Percentiles rank a stretch among this genome's conserved stretches.
Evolutionary conservation across 352 stramenopile genomes (phyloP).

Genomic region (Elongisporangium undulatum): DNA sequence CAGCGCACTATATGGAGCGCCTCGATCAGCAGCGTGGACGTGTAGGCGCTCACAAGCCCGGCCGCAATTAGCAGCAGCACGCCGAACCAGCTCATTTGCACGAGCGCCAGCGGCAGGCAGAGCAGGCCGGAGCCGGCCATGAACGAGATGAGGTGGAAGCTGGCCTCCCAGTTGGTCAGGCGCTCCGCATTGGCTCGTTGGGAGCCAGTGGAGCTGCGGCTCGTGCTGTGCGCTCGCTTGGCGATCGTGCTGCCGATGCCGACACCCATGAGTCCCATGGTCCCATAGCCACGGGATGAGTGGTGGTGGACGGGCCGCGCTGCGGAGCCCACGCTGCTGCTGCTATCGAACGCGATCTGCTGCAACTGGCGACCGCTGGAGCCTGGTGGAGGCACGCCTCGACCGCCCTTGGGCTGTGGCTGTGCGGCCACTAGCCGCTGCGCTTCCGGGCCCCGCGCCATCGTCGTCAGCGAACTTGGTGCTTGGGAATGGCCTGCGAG

Average conservation of each 20-base stretch:
- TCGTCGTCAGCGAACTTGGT: neutral
- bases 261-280: neutral
- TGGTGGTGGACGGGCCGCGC: neutral
- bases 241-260: neutral
- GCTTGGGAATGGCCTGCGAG: neutral
- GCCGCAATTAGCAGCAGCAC: slow-evolving; percentile 54
- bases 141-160: slow-evolving; percentile 71
- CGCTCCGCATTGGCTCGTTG: slow-evolving; percentile 11
- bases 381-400: neutral
- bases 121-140: slow-evolving; percentile 73
- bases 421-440: neutral
- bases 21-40: slow-evolving; percentile 60
- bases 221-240: slow-evolving; percentile 14
- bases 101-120: slow-evolving; percentile 62
- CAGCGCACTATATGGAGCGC: slow-evolving; percentile 68
- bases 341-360: neutral
- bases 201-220: slow-evolving; percentile 19
- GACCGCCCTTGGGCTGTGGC: slow-evolving; percentile 2
- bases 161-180: slow-evolving; percentile 57
- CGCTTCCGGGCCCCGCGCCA: neutral
- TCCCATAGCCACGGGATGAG: slow-evolving; percentile 1
- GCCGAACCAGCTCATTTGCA: slow-evolving; percentile 78
- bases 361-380: neutral
- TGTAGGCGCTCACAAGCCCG: slow-evolving; percentile 49
- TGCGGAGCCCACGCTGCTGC: neutral